A percentile compares a stretch with the other conserved stretches of the same genome.
These are phyloP conservation scores for Phaffomyces antillensis DNA, from an alignment of 805 yeast species.

Conservation along the genomic window DNA sequence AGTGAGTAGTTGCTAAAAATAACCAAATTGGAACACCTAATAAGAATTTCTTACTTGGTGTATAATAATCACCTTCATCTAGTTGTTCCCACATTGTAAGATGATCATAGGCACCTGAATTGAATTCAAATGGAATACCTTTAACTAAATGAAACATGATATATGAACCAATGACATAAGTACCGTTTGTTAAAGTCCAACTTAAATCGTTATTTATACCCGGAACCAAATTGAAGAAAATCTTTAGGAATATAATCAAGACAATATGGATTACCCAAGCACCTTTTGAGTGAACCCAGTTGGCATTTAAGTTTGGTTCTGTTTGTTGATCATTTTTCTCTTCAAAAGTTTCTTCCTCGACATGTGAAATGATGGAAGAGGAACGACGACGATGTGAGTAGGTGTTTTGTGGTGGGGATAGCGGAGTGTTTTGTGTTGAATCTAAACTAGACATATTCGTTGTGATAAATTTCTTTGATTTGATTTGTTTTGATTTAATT, in stretches of 20 bases:
- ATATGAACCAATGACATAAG: slow-evolving; percentile 87
- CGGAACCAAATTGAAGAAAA: slow-evolving; percentile 74
- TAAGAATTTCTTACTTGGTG: slow-evolving; percentile 91
- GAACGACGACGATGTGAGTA: slow-evolving; percentile 57
- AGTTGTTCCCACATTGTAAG: slow-evolving; percentile 98
- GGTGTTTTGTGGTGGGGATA: slow-evolving; percentile 8
- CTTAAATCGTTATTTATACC: slow-evolving; percentile 76
- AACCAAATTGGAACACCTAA: slow-evolving; percentile 88
- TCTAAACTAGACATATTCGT: slow-evolving; percentile 1
- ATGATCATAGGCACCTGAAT: slow-evolving; percentile 92
- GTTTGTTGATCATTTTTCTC: slow-evolving; percentile 87
- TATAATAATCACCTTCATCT: slow-evolving; percentile 92
- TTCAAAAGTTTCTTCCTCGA: slow-evolving; percentile 87
- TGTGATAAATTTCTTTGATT: not conserved
- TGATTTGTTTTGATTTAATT: not conserved
- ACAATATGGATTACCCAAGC: slow-evolving; percentile 95
- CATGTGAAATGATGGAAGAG: slow-evolving; percentile 83
- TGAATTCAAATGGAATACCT: slow-evolving; percentile 96
- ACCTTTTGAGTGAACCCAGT: slow-evolving; percentile 94
- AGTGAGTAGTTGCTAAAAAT: slow-evolving; percentile 83
- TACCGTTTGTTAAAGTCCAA: slow-evolving; percentile 90
- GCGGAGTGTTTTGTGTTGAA: slow-evolving; percentile 7
- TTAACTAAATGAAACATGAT: slow-evolving; percentile 95
- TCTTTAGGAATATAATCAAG: slow-evolving; percentile 63
- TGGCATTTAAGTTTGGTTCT: slow-evolving; percentile 85